Base-by-base conservation (phyloP, 306 rosid genomes). In the Arachis stenosperma region DNA sequence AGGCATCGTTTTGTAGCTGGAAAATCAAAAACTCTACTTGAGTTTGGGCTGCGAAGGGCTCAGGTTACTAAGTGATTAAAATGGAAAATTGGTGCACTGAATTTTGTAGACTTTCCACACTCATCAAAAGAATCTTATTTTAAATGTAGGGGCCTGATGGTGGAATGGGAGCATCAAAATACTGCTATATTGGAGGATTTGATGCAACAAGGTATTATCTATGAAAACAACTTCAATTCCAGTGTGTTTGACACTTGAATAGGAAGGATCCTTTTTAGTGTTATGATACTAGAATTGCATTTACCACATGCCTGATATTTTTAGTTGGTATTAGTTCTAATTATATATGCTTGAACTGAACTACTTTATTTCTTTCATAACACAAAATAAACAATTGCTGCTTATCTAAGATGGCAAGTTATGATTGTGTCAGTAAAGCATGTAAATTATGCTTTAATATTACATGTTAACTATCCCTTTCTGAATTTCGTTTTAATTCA, bases 1-100 rank as follows among this genome's bases (percentile, higher is more conserved):
- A 89, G 98, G 76, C 97, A 93, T 71, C 96, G 97, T 65, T 87
- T 86, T 75, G 97, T 93, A 68, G 98, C 96, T 57, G 97, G 98
- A 44, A 91, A 93, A 80, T 83, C 91, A 9, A 93, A 93, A 88
- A 71, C 84, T 56, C 89, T 93, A 43, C 93, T 90, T 47, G 98
- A 93, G 81, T 93, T 93, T 85, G 98, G 98, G 70, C 92, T 93
- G 62, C 86, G 98, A 14, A 83, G 98, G 71, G 98, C 98, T 73
- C 98, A 93, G 78, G 85, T 75, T 79, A 56, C 73, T 30, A 39
- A 50, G 42, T 70, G 65, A 15, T 65, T 13, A 14, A 42, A 61
- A 59, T 56, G 59, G 36, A 82, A 71, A 22, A 33, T 33, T 39
- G 10, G 47, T 60, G 48, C 66, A 44, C 44, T 15, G 33, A 56